These are phyloP conservation scores for Pseudevernia furfuracea DNA, from an alignment of 495 filamentous ascomycete genomes.

Conservation along the genomic window DNA sequence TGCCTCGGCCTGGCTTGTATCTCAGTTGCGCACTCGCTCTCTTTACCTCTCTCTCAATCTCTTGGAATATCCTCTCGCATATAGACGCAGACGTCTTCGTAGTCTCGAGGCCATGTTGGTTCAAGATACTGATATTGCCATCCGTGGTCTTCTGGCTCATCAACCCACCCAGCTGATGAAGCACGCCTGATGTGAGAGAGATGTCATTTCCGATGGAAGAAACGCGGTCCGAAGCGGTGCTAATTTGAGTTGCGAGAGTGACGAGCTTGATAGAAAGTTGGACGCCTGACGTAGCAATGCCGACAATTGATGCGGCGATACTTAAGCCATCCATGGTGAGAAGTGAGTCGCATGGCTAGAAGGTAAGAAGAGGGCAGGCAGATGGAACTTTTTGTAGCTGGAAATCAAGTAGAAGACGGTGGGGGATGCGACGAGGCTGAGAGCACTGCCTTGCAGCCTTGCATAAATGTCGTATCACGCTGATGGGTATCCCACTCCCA, in stretches of 20 bases:
- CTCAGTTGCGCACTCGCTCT: slow-evolving; percentile 18
- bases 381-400: background rate
- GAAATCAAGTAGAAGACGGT: background rate
- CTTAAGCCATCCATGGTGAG: slow-evolving; percentile 24
- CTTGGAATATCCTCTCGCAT: slow-evolving; percentile 19
- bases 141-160: background rate
- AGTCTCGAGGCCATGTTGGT: slow-evolving; percentile 13
- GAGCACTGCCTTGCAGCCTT: background rate
- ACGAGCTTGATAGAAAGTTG: slow-evolving; percentile 25
- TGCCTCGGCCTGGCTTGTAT: background rate
- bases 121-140: slow-evolving; percentile 16
- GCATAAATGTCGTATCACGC: no score
- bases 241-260: slow-evolving; percentile 23
- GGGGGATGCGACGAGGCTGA: background rate
- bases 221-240: slow-evolving; percentile 18
- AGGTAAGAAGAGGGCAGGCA: background rate
- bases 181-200: slow-evolving; percentile 16
- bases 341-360: background rate
- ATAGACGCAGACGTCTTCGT: slow-evolving; percentile 12
- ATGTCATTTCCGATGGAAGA: slow-evolving; percentile 21
- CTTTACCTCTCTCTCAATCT: slow-evolving; percentile 7
- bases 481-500: no score
- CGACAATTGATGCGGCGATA: slow-evolving; percentile 22
- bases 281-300: slow-evolving; percentile 21
- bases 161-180: slow-evolving; percentile 21